These are phyloP conservation scores for Purpureocillium takamizusanense DNA, from an alignment of 2,329 filamentous ascomycete genomes.

Conservation along the genomic window DNA sequence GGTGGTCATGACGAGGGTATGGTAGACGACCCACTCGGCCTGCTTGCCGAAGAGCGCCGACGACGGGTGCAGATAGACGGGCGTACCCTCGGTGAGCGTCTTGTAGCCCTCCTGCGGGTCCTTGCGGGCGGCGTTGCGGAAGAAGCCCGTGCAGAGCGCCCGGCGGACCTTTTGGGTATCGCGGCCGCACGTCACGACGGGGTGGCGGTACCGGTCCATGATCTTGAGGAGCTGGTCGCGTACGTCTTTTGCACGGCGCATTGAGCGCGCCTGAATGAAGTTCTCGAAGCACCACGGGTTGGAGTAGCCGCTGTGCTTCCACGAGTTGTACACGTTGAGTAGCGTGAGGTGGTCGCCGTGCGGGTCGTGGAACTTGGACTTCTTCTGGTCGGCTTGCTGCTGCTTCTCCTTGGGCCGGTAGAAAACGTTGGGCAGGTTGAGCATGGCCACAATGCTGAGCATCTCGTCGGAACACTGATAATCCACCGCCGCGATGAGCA, in stretches of 20 bases:
- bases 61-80: conserved; percentile 87
- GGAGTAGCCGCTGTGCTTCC: conserved; percentile 76
- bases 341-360: conserved; percentile 90
- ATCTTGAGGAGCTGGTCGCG: conserved; percentile 87
- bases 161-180: conserved; percentile 82
- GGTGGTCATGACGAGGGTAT: conserved; percentile 81
- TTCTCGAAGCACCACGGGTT: conserved; percentile 96
- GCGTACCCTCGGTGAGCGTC: conserved; percentile 89
- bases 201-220: conserved; percentile 83
- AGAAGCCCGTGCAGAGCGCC: conserved; percentile 87
- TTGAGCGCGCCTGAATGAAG: conserved; percentile 86
- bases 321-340: conserved; percentile 94
- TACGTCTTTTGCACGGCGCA: conserved; percentile 85
- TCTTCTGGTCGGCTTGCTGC: conserved; percentile 91
- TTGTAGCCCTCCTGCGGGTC: conserved; percentile 97
- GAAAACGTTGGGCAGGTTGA: conserved; percentile 79
- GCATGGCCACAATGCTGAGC: conserved; percentile 89
- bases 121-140: conserved; percentile 89
- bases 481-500: conserved; percentile 79
- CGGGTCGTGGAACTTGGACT: conserved; percentile 93
- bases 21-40: conserved; percentile 92
- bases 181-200: conserved; percentile 73
- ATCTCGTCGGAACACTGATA: conserved; percentile 89
- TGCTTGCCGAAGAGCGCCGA: conserved; percentile 92
- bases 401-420: conserved; percentile 98